Conservation (phyloP, 2,329 filamentous ascomycete species). For the Alternaria sp. region DNA sequence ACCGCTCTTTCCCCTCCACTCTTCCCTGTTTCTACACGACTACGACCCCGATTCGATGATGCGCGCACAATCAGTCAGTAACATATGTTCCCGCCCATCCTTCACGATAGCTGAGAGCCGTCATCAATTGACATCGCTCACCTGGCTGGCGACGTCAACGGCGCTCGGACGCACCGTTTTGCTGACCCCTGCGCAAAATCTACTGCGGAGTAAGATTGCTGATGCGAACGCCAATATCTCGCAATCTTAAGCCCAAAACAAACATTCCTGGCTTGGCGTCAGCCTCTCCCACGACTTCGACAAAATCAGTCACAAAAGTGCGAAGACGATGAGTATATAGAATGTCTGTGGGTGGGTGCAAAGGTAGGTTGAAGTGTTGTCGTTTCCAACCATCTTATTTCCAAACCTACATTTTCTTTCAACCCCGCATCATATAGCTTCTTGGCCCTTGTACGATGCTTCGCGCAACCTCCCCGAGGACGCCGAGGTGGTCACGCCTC, state of each 20-base stretch:
- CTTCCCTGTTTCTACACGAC: constrained; percentile 12
- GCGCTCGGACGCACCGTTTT: constrained; percentile 19
- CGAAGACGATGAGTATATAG: constrained; percentile 16
- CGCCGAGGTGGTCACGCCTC: too few relatives aligned
- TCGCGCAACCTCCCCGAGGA: too few relatives aligned
- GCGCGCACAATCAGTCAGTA: not conserved
- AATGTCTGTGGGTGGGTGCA: not conserved
- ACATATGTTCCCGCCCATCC: not conserved
- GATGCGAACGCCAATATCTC: constrained; percentile 19
- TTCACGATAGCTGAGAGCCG: not conserved
- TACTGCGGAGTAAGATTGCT: constrained; percentile 31
- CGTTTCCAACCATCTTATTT: too few relatives aligned
- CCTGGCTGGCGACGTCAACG: constrained; percentile 26
- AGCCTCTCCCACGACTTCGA: constrained; percentile 5
- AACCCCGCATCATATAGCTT: too few relatives aligned
- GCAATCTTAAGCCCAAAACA: constrained; percentile 35
- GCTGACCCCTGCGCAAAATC: constrained; percentile 20
- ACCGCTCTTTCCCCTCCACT: constrained; percentile 7
- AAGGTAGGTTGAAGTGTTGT: too few relatives aligned
- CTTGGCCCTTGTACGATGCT: too few relatives aligned
- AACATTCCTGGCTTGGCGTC: constrained; percentile 30
- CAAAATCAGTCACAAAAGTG: constrained; percentile 15
- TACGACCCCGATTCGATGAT: constrained; percentile 9
- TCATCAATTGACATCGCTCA: not conserved
- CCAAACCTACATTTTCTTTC: too few relatives aligned